Conservation (phyloP, 148 eudicot species). For the Rhododendron ferrugineum region DNA sequence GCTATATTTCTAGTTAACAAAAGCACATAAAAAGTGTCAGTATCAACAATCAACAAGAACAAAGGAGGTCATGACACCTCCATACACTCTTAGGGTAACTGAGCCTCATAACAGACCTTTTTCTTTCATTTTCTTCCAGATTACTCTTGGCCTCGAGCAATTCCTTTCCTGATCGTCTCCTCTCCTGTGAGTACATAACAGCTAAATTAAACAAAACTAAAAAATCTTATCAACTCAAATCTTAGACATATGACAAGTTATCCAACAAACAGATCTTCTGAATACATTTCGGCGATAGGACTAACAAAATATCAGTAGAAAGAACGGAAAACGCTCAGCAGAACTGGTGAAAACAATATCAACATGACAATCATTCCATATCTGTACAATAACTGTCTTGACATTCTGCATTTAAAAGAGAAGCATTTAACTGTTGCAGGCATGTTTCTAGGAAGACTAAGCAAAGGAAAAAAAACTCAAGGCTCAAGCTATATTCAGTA, state of each 20-base stretch:
- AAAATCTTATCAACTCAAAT: not conserved
- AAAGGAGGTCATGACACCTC: not conserved
- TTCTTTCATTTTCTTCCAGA: conserved; percentile 71
- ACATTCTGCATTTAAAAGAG: not conserved
- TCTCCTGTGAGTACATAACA: conserved; percentile 41
- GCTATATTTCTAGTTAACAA: conserved; percentile 39
- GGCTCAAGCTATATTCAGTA: not conserved
- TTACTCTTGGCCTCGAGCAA: conserved; percentile 46
- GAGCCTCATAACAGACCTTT: conserved; percentile 37
- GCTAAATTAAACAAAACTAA: not conserved
- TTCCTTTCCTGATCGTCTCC: conserved; percentile 60
- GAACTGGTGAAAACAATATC: not conserved
- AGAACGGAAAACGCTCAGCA: not conserved
- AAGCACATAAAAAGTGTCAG: conserved; percentile 4
- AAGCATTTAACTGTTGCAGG: not conserved
- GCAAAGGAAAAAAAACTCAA: not conserved
- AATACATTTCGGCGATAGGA: not conserved
- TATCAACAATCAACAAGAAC: conserved; percentile 8
- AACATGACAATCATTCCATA: not conserved
- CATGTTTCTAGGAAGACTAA: not conserved
- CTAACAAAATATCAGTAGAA: not conserved
- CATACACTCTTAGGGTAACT: not conserved
- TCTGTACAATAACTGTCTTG: not conserved
- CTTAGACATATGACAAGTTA: not conserved
- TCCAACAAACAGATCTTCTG: not conserved